These are phyloP conservation scores for Nicotiana tomentosiformis DNA, from an alignment of 257 asterid species.

Conservation along the genomic window DNA sequence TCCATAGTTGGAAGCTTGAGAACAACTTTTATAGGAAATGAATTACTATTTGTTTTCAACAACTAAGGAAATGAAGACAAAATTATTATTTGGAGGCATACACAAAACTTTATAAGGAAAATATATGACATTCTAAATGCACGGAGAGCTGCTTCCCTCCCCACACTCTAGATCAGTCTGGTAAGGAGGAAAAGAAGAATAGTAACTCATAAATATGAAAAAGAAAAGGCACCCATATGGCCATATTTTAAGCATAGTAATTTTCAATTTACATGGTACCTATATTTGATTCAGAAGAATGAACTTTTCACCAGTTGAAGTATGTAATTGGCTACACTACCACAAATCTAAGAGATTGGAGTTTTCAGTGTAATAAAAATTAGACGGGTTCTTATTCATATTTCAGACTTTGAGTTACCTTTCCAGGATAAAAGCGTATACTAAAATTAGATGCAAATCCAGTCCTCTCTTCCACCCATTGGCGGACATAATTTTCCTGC, in stretches of 20 bases:
- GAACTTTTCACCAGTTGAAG: not conserved
- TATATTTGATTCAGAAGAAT: not conserved
- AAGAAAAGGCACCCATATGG: not conserved
- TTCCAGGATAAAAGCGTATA: constrained; percentile 82
- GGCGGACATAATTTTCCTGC: constrained; percentile 75
- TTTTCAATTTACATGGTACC: not conserved
- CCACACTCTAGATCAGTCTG: not conserved
- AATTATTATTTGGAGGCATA: not conserved
- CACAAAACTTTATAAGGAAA: not conserved
- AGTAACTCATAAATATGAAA: not conserved
- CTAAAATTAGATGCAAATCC: constrained; percentile 49
- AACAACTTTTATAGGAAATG: not conserved
- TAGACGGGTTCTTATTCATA: not conserved
- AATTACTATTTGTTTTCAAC: not conserved
- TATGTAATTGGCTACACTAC: not conserved
- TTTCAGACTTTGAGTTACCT: constrained; percentile 31
- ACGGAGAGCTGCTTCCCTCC: not conserved
- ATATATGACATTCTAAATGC: not conserved
- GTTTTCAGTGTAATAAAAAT: not conserved
- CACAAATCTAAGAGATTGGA: not conserved
- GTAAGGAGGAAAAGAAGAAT: not conserved
- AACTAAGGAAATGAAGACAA: not conserved
- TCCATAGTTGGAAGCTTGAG: not conserved
- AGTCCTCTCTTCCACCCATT: constrained; percentile 84
- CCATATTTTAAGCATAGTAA: not conserved